A percentile compares a stretch with the other conserved stretches of the same genome.
phyloP scores from a whole-genome alignment of 2,329 filamentous ascomycete genomes.

The Podosphaera fusca region DNA sequence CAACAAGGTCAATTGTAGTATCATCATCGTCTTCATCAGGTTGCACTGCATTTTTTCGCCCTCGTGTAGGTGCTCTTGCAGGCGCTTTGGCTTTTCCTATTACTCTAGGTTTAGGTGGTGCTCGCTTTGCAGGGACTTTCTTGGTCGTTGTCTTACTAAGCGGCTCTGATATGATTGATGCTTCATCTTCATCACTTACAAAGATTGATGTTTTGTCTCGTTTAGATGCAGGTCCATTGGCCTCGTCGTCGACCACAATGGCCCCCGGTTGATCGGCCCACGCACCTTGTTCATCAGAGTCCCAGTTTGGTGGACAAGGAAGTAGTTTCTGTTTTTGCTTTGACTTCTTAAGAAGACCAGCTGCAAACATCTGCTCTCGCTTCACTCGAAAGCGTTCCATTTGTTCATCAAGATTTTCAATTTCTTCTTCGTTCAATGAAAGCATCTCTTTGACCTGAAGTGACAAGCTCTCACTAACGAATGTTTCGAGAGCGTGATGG shows the following conservation, averaged over 20 bases:
- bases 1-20: conserved; percentile 30
- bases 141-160: conserved; percentile 4
- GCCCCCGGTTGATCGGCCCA: conserved; percentile 47
- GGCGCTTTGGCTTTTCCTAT: conserved; percentile 18
- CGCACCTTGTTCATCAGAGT: conserved; percentile 66
- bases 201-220: conserved; percentile 20
- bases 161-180: conserved; percentile 16
- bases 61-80: conserved; percentile 18
- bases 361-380: conserved; percentile 46
- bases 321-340: conserved; percentile 35
- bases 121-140: conserved; percentile 20
- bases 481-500: conserved; percentile 70
- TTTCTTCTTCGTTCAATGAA: conserved; percentile 40
- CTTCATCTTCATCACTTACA: conserved; percentile 33
- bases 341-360: conserved; percentile 31
- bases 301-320: conserved; percentile 60
- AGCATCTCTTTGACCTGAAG: conserved; percentile 50
- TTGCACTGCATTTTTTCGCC: conserved; percentile 20
- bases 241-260: conserved; percentile 10
- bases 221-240: conserved; percentile 18
- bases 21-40: conserved; percentile 22
- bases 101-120: conserved; percentile 20
- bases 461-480: conserved; percentile 48
- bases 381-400: conserved; percentile 51
- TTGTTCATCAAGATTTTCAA: conserved; percentile 33